Percentiles rank a stretch among this genome's conserved stretches.
These are phyloP conservation scores for Arctium minus DNA, from an alignment of 129 eudicot genomes.

Conservation along the genomic window DNA sequence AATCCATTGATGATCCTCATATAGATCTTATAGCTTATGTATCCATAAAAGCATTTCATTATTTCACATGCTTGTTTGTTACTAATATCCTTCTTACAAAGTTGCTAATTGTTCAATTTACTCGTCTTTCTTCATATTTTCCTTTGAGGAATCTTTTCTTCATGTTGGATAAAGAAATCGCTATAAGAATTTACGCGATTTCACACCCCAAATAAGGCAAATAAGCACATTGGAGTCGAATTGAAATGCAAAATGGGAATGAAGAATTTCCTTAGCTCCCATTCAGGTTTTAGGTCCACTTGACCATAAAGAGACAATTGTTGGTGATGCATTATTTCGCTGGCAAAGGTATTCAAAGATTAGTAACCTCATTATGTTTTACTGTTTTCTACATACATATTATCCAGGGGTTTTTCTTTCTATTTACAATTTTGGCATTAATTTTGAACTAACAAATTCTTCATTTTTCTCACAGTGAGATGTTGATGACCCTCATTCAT, in stretches of 20 bases:
- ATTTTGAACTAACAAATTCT: not conserved
- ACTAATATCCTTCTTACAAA: not conserved
- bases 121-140: not conserved
- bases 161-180: not conserved
- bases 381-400: not conserved
- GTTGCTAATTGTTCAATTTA: not conserved
- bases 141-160: not conserved
- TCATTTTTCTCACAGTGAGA: constrained; percentile 37
- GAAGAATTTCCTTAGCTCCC: constrained; percentile 33
- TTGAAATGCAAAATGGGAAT: not conserved
- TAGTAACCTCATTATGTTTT: not conserved
- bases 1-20: constrained; percentile 84
- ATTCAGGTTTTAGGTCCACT: constrained; percentile 62
- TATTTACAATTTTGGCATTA: not conserved
- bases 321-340: constrained; percentile 65
- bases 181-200: not conserved
- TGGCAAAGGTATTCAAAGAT: constrained; percentile 66
- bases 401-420: not conserved
- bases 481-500: constrained; percentile 78
- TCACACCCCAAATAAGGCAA: not conserved
- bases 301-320: constrained; percentile 48
- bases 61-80: constrained; percentile 1
- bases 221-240: not conserved
- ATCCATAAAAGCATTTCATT: constrained; percentile 36
- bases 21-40: constrained; percentile 75